A percentile compares a stretch with the other conserved stretches of the same genome.
These are phyloP conservation scores for Coemansia asiatica DNA, from an alignment of 192 early-diverging fungal species.

Conservation along the genomic window DNA sequence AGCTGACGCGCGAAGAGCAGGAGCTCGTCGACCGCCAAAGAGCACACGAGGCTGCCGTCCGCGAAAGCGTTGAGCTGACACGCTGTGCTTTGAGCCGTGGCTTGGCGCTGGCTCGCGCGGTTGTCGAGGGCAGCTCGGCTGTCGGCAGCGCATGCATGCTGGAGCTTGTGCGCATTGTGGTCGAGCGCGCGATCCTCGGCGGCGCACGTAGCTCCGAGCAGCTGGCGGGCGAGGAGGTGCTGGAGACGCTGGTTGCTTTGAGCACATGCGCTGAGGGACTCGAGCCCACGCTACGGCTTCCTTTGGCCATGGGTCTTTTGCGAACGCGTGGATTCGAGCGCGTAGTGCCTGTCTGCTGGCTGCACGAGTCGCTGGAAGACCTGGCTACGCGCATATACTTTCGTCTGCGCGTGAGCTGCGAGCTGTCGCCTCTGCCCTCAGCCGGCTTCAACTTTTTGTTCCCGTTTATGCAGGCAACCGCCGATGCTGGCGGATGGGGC, in stretches of 20 bases:
- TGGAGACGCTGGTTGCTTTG: constrained; percentile 60
- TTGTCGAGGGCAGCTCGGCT: constrained; percentile 60
- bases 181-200: constrained; percentile 52
- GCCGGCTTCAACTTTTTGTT: constrained; percentile 68
- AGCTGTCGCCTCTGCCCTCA: constrained; percentile 57
- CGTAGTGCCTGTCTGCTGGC: constrained; percentile 31
- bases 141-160: constrained; percentile 62
- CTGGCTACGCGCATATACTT: constrained; percentile 64
- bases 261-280: constrained; percentile 53
- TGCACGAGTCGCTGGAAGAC: constrained; percentile 33
- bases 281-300: constrained; percentile 18
- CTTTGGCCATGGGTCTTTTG: constrained; percentile 42
- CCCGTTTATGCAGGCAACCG: constrained; percentile 66
- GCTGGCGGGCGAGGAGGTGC: constrained; percentile 58
- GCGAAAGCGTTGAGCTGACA: constrained; percentile 62
- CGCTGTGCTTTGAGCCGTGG: constrained; percentile 58
- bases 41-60: constrained; percentile 70
- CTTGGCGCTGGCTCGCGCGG: constrained; percentile 65
- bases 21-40: constrained; percentile 68
- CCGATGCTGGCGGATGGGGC: constrained; percentile 64
- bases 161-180: constrained; percentile 57
- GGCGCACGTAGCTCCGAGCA: constrained; percentile 18
- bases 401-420: constrained; percentile 64
- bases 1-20: constrained; percentile 69
- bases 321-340: constrained; percentile 28